A percentile compares a stretch with the other conserved stretches of the same genome.
phyloP scores from a whole-genome alignment of 768 basidiomycete genomes.

The Rhizopogon salebrosus region DNA sequence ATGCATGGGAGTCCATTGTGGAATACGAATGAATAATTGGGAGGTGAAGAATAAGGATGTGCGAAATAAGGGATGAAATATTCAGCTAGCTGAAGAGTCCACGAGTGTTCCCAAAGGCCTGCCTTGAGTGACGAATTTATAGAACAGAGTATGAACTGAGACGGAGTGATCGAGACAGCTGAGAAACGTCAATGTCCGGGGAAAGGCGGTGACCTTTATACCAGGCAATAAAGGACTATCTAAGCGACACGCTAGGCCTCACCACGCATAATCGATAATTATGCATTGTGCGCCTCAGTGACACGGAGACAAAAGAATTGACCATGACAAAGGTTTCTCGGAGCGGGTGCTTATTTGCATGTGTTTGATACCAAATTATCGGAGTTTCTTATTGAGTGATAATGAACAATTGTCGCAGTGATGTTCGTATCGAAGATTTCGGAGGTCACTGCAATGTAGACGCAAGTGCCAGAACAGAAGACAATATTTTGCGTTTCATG shows the following conservation, averaged over 20 bases:
- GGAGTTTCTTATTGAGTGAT: slow-evolving; percentile 4
- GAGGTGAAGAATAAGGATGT: background rate
- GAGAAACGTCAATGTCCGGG: slow-evolving; percentile 1
- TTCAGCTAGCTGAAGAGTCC: slow-evolving; percentile 13
- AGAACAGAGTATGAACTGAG: slow-evolving; percentile 6
- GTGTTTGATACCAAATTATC: slow-evolving; percentile 2
- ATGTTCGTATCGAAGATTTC: slow-evolving; percentile 4
- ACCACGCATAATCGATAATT: slow-evolving; percentile 8
- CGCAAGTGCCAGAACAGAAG: background rate
- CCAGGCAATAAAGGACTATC: background rate
- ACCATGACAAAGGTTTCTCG: background rate
- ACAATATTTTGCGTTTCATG: background rate
- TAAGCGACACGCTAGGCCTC: slow-evolving; percentile 5
- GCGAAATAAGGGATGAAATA: background rate
- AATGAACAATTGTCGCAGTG: background rate
- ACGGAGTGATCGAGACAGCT: slow-evolving; percentile 4
- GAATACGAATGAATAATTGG: background rate
- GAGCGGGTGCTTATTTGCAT: slow-evolving; percentile 4
- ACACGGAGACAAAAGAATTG: slow-evolving; percentile 5
- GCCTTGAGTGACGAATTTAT: slow-evolving; percentile 14
- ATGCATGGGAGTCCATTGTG: slow-evolving; percentile 9
- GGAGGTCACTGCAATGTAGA: background rate
- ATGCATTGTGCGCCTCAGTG: slow-evolving; percentile 8
- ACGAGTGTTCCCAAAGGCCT: slow-evolving; percentile 16
- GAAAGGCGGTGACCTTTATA: slow-evolving; percentile 12